These are phyloP conservation scores for Salix purpurea DNA, from an alignment of 345 rosid species.

Conservation along the genomic window DNA sequence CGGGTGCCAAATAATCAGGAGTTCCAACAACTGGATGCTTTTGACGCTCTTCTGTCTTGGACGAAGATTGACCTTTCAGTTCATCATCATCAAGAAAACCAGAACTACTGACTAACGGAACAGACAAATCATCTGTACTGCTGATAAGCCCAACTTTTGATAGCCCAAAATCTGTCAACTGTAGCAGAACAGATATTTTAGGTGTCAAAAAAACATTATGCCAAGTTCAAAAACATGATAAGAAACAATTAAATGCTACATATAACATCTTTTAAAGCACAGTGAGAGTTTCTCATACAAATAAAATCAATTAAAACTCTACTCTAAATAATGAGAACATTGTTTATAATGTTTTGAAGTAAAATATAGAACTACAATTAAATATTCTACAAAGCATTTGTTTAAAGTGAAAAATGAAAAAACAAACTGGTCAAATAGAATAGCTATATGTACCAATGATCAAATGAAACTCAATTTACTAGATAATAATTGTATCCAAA, in stretches of 20 bases:
- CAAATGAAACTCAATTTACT: background rate
- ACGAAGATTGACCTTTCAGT: constrained; percentile 34
- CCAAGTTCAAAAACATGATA: background rate
- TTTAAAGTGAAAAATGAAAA: background rate
- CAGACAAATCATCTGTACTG: constrained; percentile 94
- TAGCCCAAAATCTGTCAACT: constrained; percentile 99
- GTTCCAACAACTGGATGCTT: constrained; percentile 85
- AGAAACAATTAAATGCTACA: background rate
- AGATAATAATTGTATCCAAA: background rate
- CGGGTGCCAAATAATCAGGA: constrained; percentile 98
- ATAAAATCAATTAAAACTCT: background rate
- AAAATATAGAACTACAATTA: background rate
- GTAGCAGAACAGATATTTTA: constrained; percentile 38
- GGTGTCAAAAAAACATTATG: background rate
- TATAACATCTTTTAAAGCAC: background rate
- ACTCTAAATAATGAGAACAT: background rate
- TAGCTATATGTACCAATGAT: background rate
- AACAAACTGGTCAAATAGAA: background rate
- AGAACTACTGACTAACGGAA: constrained; percentile 51
- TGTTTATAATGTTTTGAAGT: background rate
- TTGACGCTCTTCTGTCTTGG: constrained; percentile 56
- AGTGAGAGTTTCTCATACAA: background rate
- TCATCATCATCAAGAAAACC: constrained; percentile 55
- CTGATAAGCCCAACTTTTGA: constrained; percentile 94
- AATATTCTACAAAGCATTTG: background rate